Evolutionary conservation across 2,329 filamentous ascomycete species (phyloP), one percentile per base, ranked within the genome.

Genomic region (Apiospora kogelbergensis): DNA sequence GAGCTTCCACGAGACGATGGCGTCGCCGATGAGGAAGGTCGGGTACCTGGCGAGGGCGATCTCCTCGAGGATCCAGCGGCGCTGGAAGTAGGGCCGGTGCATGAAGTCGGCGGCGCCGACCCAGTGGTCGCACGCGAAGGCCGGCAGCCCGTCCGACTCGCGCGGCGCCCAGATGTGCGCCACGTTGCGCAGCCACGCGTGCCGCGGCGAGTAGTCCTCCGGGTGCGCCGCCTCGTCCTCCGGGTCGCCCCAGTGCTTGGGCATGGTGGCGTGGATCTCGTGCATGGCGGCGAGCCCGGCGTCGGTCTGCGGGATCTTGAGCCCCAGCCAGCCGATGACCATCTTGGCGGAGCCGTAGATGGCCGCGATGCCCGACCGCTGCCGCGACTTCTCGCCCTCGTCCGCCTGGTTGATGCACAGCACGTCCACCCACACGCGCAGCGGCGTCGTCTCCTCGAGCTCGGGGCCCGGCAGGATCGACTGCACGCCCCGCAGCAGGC

Each of bases 11-110:
- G 78, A 75, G 6, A 81, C 74, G 10, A 81, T 79, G 45, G 74
- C 73, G 63, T 80, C 78, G 37, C 78, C 79, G 41, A 81, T 73
- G 5, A 81, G 63, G 63, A 76, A 76, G 1, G 71, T 71, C 6
- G 74, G 71, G 45, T 80, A 78, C 3, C 75, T 73, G 1, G 77
- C 77, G 68, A 77, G 72, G 44, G 78, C 72, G 45, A 81, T 74
- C 70, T 81, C 79, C 65, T 78, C 78, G 7, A 81, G 72, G 44
- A 81, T 80, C 79, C 79, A 81, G 3, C 75, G 75, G 6, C 79
- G 76, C 44, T 78, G 76, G 67, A 81, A 81, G 68, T 78, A 81
- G 10, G 75, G 73, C 4, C 79, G 74, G 41, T 69, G 71, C 57
- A 80, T 69, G 42, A 81, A 80, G 46, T 76, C 76, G 6, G 33